A percentile compares a stretch with the other conserved stretches of the same genome.
Evolutionary conservation across 345 rosid genomes (phyloP).

Genomic region (Ricinus communis): DNA sequence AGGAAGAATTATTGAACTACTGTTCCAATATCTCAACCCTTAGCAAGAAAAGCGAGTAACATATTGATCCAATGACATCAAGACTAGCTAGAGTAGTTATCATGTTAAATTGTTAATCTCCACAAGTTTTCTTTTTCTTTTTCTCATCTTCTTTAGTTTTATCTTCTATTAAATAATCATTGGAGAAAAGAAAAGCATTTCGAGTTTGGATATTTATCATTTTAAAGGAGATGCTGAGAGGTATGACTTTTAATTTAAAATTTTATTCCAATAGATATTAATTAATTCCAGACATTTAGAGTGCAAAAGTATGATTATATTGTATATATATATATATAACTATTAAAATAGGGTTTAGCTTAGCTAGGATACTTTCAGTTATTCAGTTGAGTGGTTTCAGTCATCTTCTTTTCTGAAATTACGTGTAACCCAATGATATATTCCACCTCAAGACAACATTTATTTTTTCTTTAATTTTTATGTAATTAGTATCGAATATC

Average conservation of each 20-base stretch:
- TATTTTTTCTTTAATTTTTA: background rate
- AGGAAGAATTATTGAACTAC: background rate
- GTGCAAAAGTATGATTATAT: too few species aligned
- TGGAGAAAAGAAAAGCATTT: background rate
- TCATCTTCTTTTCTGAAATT: constrained; percentile 14
- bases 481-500: constrained; percentile 1
- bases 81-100: background rate
- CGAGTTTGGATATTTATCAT: background rate
- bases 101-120: background rate
- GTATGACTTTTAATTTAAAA: background rate
- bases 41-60: background rate
- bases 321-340: too few species aligned
- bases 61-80: background rate
- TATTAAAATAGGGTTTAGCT: background rate
- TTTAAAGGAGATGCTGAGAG: background rate
- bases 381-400: constrained; percentile 21
- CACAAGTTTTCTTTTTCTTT: background rate
- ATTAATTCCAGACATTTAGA: too few species aligned
- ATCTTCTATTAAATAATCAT: too few species aligned
- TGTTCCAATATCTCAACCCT: background rate
- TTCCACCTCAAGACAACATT: constrained; percentile 5
- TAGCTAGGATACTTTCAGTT: constrained; percentile 24
- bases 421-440: too few species aligned
- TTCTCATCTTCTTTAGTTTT: background rate
- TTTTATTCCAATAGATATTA: too few species aligned